Conservation (phyloP, 768 basidiomycete species). For the Trametes gibbosa region DNA sequence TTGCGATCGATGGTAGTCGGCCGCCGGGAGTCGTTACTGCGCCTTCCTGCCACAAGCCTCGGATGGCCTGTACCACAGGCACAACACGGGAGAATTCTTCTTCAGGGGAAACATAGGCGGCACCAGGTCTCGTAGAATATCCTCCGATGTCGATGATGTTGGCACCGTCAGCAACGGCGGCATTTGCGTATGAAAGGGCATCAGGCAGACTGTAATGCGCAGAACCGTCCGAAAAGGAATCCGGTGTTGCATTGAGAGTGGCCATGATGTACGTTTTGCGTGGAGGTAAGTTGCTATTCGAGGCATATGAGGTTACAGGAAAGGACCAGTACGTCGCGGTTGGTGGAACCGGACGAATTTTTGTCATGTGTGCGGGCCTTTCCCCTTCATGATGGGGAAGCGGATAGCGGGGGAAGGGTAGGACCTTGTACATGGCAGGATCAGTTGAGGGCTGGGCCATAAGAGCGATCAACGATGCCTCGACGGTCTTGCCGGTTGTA, state of each 20-base stretch:
- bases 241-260: constrained; percentile 90
- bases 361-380: constrained; percentile 6
- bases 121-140: constrained; percentile 86
- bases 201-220: constrained; percentile 47
- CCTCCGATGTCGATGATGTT: constrained; percentile 92
- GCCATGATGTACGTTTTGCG: constrained; percentile 77
- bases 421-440: constrained; percentile 64
- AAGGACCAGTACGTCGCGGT: constrained; percentile 54
- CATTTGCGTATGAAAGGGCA: constrained; percentile 51
- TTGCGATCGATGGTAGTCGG: not conserved
- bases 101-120: constrained; percentile 57
- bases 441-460: constrained; percentile 31
- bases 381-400: constrained; percentile 21
- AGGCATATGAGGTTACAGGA: constrained; percentile 27
- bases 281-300: not conserved
- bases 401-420: constrained; percentile 67
- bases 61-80: constrained; percentile 64
- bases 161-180: constrained; percentile 55
- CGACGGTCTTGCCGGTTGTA: constrained; percentile 42
- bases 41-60: constrained; percentile 29
- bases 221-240: constrained; percentile 93
- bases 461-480: constrained; percentile 44
- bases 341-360: constrained; percentile 35
- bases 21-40: not conserved
- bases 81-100: constrained; percentile 76